Base-by-base conservation (phyloP, 306 rosid species). In the Fragaria vesca region DNA sequence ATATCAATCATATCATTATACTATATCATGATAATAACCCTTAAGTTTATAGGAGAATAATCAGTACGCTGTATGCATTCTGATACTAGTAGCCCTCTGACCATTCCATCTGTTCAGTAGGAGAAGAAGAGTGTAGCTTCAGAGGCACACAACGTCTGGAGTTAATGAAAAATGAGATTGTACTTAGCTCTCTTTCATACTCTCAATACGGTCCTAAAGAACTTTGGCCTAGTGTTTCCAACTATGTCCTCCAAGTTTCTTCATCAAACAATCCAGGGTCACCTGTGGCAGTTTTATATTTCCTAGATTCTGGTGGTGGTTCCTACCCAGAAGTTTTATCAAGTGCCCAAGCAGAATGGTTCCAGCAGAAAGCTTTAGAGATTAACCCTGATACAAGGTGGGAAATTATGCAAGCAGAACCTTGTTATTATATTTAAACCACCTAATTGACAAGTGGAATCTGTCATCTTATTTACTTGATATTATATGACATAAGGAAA, bases 301-400 rank as follows among this genome's bases (percentile, higher is more conserved):
- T 94, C 81, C 85, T 94, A 52, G 98, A 94, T 84, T 94, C 98
- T 67, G 97, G 97, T 6, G 98, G 96, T n/a, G 98, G 97, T 68
- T 89, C 97, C 58, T 94, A 90, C 78, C 96, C 96, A 1, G 83
- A 90, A 89, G 74, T 94, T 72, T 85, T 94, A 78, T 92, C 97
- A 28, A 84, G 80, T 57, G 72, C 79, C 72, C 98, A 92, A 79
- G 86, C 81, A 17, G 85, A 92, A 71, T 92, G 98, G 98, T 88
- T 94, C 80, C 71, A 1, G 55, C 54, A 63, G 43, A 92, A 84
- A 81, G 62, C 93, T 70, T 26, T 76, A 77, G 85, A 80, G 61
- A 77, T 90, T n/a, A 94, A 94, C 72, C 81, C 92, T 72, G 77
- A 87, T 72, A 85, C 84, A 32, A 92, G 91, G 97, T 94, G 81